These are phyloP conservation scores for Ophiostoma piceae DNA, from an alignment of 2,329 filamentous ascomycete species.

Conservation along the genomic window DNA sequence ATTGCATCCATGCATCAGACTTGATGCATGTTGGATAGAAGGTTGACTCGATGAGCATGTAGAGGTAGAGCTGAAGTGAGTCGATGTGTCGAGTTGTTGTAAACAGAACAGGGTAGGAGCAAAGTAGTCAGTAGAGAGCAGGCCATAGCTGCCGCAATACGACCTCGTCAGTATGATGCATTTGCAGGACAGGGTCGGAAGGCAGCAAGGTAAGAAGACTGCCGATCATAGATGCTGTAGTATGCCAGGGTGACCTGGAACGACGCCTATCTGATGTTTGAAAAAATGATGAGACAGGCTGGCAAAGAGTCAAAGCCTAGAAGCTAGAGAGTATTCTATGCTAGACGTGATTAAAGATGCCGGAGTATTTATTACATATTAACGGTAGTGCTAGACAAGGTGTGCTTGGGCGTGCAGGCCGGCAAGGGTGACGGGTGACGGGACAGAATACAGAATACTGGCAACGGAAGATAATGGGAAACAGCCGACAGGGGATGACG, in stretches of 20 bases:
- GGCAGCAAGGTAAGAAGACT: background rate
- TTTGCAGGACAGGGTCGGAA: background rate
- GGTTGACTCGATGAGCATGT: background rate
- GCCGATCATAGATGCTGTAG: background rate
- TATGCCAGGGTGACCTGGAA: background rate
- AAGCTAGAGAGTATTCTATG: background rate
- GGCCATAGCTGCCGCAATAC: background rate
- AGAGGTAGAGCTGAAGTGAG: background rate
- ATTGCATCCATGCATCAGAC: slow-evolving; percentile 3
- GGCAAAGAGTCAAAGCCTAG: no score
- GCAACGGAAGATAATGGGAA: background rate
- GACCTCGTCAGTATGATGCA: background rate
- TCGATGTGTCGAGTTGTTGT: background rate
- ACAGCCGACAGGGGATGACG: background rate
- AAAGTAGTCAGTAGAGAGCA: background rate
- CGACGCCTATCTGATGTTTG: background rate
- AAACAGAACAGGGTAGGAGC: background rate
- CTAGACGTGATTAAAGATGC: background rate
- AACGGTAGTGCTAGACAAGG: background rate
- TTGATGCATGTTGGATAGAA: background rate
- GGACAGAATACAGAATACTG: background rate
- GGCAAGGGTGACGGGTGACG: background rate
- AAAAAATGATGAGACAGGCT: background rate
- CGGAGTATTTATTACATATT: background rate
- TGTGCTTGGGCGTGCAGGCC: no score